phyloP scores from a whole-genome alignment of 2,329 filamentous ascomycete genomes.

The Fusarium fujikuroi region DNA sequence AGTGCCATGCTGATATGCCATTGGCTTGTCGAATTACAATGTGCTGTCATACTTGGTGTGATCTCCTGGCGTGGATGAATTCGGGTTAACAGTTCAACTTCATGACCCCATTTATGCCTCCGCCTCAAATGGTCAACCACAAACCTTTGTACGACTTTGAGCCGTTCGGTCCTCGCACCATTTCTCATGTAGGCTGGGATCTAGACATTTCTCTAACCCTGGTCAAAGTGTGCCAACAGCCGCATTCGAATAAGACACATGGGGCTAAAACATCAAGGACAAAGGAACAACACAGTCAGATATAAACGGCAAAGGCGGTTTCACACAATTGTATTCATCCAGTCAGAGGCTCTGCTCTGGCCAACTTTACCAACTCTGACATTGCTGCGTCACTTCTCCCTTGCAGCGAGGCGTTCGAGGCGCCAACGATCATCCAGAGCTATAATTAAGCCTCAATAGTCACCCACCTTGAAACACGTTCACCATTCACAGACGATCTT shows the following conservation, averaged over 20 bases:
- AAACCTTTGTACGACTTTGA: constrained; percentile 16
- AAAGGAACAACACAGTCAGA: constrained; percentile 22
- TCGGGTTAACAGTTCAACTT: constrained; percentile 18
- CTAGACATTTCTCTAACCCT: constrained; percentile 23
- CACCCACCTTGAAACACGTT: constrained; percentile 17
- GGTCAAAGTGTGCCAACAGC: constrained; percentile 3
- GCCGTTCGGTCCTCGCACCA: constrained; percentile 34
- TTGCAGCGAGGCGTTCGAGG: constrained; percentile 25
- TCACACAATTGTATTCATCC: constrained; percentile 21
- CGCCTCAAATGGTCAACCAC: constrained; percentile 28
- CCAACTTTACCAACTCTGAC: constrained; percentile 32
- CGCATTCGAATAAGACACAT: neutral
- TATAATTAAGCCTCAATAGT: constrained; percentile 34
- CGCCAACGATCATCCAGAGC: constrained; percentile 16
- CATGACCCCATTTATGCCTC: constrained; percentile 40
- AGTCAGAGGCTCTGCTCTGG: constrained; percentile 28
- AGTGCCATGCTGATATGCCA: constrained; percentile 8
- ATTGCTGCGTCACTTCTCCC: constrained; percentile 36
- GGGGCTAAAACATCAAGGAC: constrained; percentile 11
- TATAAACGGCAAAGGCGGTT: constrained; percentile 31
- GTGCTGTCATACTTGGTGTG: constrained; percentile 17
- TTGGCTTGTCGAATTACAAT: constrained; percentile 16
- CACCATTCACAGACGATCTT: constrained; percentile 22
- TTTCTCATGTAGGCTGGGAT: constrained; percentile 32
- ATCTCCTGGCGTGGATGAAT: neutral